These are phyloP conservation scores for Fusarium aywerte DNA, from an alignment of 2,329 filamentous ascomycete species.

Conservation along the genomic window DNA sequence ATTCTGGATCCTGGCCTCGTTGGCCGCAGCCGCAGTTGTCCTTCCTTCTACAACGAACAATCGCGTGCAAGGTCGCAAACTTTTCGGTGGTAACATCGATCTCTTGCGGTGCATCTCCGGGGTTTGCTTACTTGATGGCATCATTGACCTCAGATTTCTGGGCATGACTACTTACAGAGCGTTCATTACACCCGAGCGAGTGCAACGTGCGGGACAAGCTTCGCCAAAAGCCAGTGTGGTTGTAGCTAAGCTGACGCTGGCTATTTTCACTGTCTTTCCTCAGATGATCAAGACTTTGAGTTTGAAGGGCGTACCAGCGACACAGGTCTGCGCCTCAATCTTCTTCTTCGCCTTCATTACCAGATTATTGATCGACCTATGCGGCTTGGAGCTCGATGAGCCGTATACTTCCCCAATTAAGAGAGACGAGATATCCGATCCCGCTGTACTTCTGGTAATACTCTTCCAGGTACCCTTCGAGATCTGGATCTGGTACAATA, in stretches of 20 bases:
- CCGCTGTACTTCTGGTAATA: fast-evolving
- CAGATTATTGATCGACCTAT: neutral
- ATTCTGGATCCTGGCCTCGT: slow-evolving; percentile 16
- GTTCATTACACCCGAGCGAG: fast-evolving
- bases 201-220: fast-evolving
- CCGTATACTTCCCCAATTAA: fast-evolving
- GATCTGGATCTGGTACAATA: slow-evolving; percentile 16
- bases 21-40: slow-evolving; percentile 2
- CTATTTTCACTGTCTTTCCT: neutral
- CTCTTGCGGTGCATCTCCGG: neutral
- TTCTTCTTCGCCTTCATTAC: slow-evolving; percentile 7
- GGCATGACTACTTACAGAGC: fast-evolving
- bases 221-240: neutral
- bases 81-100: slow-evolving; percentile 11
- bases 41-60: neutral
- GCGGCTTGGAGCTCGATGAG: neutral
- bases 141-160: neutral
- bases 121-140: neutral
- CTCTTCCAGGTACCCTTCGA: neutral
- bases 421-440: fast-evolving
- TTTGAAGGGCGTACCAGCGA: neutral
- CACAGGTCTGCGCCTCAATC: neutral
- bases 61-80: neutral
- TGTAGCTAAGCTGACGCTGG: neutral
- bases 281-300: slow-evolving; percentile 6